Percentiles rank a stretch among this genome's conserved stretches.
phyloP scores from a whole-genome alignment of 371 early-diverging fungal species.

The Blakeslea trispora region DNA sequence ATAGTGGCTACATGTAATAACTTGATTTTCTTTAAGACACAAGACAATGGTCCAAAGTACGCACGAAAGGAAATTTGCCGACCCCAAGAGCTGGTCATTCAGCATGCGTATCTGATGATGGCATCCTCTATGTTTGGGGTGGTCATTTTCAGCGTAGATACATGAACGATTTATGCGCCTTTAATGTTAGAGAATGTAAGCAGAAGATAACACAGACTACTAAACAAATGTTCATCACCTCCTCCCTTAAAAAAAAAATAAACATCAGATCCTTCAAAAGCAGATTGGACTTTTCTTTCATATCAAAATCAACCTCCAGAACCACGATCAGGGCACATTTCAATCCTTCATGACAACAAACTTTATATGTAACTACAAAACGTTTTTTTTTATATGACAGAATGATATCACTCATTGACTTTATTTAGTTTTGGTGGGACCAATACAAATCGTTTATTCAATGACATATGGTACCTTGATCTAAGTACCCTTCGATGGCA shows the following conservation, averaged over 20 bases:
- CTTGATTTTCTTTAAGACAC: slow-evolving; percentile 19
- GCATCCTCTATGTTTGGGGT: slow-evolving; percentile 62
- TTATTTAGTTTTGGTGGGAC: slow-evolving; percentile 64
- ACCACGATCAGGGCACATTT: slow-evolving; percentile 53
- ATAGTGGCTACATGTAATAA: background rate
- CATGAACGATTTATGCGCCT: slow-evolving; percentile 61
- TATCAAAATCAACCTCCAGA: slow-evolving; percentile 45
- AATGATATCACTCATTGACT: no score
- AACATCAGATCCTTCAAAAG: slow-evolving; percentile 33
- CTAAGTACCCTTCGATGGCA: slow-evolving; percentile 52
- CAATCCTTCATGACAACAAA: slow-evolving; percentile 45
- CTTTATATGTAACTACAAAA: slow-evolving; percentile 61
- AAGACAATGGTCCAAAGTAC: slow-evolving; percentile 50
- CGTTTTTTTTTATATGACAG: no score
- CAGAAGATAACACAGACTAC: slow-evolving; percentile 2
- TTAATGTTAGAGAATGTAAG: slow-evolving; percentile 60
- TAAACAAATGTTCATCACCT: no score
- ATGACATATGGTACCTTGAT: slow-evolving; percentile 71
- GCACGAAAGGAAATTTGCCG: slow-evolving; percentile 55
- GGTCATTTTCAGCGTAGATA: slow-evolving; percentile 61
- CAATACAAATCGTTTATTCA: slow-evolving; percentile 59
- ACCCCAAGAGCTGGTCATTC: slow-evolving; percentile 66
- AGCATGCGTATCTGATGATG: slow-evolving; percentile 55
- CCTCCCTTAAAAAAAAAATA: no score
- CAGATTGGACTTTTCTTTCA: slow-evolving; percentile 46